Percentiles rank a stretch among this genome's conserved stretches.
Evolutionary conservation across 208 protist genomes (phyloP).

Genomic region (Wallacemonas sp.): DNA sequence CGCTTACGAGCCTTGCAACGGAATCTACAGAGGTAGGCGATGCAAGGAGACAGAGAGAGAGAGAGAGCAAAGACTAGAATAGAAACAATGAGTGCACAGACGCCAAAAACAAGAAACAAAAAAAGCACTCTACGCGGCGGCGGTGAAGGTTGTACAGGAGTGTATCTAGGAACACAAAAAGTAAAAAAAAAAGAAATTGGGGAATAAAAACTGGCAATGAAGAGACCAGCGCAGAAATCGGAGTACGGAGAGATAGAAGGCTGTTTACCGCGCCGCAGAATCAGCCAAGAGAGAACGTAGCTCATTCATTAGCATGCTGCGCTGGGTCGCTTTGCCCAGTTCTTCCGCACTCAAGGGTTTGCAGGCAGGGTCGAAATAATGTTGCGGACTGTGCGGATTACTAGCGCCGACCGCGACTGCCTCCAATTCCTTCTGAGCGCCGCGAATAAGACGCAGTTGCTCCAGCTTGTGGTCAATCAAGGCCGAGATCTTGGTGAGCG

Average conservation of each 20-base stretch:
- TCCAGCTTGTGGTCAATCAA: slow-evolving; percentile 81
- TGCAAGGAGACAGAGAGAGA: no score
- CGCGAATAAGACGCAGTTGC: slow-evolving; percentile 74
- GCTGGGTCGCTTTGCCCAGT: slow-evolving; percentile 58
- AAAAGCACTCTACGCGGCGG: no score
- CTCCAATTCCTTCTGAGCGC: slow-evolving; percentile 45
- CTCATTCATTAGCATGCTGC: slow-evolving; percentile 80
- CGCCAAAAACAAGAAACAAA: no score
- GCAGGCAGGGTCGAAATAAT: background rate
- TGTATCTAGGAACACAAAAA: slow-evolving; percentile 4
- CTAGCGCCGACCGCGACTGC: slow-evolving; percentile 4
- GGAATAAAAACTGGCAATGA: background rate
- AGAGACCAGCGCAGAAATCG: background rate
- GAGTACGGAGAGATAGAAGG: background rate
- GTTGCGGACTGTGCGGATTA: background rate
- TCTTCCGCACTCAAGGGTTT: background rate
- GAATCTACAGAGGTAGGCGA: no score
- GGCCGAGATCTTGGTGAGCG: slow-evolving; percentile 51
- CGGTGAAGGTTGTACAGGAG: no score
- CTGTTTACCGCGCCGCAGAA: slow-evolving; percentile 15
- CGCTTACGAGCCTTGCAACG: no score
- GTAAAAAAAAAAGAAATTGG: background rate
- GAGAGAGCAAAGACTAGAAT: no score
- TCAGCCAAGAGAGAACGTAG: slow-evolving; percentile 65
- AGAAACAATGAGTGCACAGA: no score